These are phyloP conservation scores for Alternaria metachromatica DNA, from an alignment of 2,329 filamentous ascomycete species.

Conservation along the genomic window DNA sequence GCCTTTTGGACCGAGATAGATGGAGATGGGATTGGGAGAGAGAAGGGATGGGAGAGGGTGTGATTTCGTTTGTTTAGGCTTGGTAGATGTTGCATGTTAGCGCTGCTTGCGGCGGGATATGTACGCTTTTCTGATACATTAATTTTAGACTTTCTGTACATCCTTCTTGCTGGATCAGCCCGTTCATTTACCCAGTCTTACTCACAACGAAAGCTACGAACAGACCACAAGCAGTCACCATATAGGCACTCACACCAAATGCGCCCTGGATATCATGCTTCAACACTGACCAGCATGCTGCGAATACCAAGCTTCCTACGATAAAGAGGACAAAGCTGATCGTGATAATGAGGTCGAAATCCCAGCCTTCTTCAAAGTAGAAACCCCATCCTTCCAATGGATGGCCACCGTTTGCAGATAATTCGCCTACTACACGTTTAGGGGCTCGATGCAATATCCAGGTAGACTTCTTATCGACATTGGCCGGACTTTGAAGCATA, in stretches of 20 bases:
- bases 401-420: fast-evolving
- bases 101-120: neutral
- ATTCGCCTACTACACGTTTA: fast-evolving
- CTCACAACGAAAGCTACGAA: neutral
- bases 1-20: slow-evolving; percentile 56
- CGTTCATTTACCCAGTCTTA: too few species aligned
- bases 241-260: neutral
- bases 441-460: neutral
- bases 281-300: neutral
- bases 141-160: neutral
- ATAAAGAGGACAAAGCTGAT: neutral
- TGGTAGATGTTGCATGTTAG: neutral
- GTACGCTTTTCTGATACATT: neutral
- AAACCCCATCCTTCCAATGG: neutral
- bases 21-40: neutral
- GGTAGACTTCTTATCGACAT: neutral
- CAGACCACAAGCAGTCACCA: neutral
- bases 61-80: neutral
- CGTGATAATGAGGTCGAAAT: neutral
- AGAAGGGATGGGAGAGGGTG: too few species aligned
- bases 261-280: neutral
- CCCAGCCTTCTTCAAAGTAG: neutral
- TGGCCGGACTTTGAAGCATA: neutral
- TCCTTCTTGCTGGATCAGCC: too few species aligned
- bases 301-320: neutral